Percentiles rank a stretch among this genome's conserved stretches.
These are phyloP conservation scores for Acer saccharum DNA, from an alignment of 345 rosid species.

Conservation along the genomic window DNA sequence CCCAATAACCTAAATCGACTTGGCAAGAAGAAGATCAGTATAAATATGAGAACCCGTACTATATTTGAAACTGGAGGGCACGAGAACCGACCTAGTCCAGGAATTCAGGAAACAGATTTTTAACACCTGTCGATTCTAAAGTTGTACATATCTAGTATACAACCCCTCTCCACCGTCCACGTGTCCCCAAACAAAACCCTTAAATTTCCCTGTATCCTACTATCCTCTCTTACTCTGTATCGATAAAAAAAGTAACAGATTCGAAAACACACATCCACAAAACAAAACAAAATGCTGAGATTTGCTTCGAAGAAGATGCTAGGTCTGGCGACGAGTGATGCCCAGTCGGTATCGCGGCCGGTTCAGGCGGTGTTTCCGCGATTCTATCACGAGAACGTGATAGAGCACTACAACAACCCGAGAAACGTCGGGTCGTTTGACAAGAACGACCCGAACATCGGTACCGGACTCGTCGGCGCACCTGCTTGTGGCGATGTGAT, in stretches of 20 bases:
- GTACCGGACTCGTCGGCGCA: conserved; percentile 97
- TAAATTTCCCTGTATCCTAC: neutral
- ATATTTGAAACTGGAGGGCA: neutral
- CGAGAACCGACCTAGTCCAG: neutral
- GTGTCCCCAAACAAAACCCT: conserved; percentile 15
- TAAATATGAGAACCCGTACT: neutral
- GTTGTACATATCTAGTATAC: neutral
- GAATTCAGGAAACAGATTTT: neutral
- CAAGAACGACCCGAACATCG: conserved; percentile 80
- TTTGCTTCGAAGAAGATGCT: conserved; percentile 48
- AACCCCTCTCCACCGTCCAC: conserved; percentile 34
- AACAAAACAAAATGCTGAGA: conserved; percentile 44
- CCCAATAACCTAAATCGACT: neutral
- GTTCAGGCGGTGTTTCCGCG: conserved; percentile 39
- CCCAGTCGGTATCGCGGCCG: conserved; percentile 32
- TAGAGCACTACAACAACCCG: conserved; percentile 94
- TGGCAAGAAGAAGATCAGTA: neutral
- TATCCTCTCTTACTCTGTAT: neutral
- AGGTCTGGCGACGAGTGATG: conserved; percentile 36
- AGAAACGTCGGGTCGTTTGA: conserved; percentile 97
- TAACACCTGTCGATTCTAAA: neutral
- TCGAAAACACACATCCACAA: neutral
- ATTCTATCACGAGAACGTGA: conserved; percentile 85
- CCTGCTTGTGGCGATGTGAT: conserved; percentile 99
- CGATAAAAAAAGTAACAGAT: neutral